A percentile compares a stretch with the other conserved stretches of the same genome.
Evolutionary conservation across 306 rosid genomes (phyloP).

Genomic region (Lathyrus sativus): DNA sequence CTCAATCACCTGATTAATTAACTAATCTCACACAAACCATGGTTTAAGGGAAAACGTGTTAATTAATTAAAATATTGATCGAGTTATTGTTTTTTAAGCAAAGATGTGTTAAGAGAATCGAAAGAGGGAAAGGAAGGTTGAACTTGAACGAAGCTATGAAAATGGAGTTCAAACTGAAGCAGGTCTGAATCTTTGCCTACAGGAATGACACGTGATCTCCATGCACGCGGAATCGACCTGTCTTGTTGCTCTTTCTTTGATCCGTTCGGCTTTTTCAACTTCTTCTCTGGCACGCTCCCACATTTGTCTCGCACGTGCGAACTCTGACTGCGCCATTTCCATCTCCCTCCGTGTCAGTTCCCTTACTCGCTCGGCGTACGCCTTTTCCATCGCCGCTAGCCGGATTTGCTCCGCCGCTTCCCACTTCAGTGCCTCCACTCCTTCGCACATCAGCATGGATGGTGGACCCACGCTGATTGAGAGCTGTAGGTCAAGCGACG

Average conservation of each 20-base stretch:
- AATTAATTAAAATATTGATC: not conserved
- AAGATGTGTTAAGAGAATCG: not conserved
- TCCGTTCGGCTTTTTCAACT: constrained; percentile 76
- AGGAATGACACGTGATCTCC: constrained; percentile 98
- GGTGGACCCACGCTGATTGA: constrained; percentile 72
- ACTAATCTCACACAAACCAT: constrained; percentile 19
- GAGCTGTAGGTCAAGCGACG: constrained; percentile 75
- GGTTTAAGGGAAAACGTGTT: not conserved
- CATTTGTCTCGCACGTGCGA: constrained; percentile 81
- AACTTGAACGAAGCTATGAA: not conserved
- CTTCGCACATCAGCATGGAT: constrained; percentile 39
- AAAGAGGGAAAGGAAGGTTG: too few relatives aligned
- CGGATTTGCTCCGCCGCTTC: constrained; percentile 93
- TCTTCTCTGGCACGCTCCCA: constrained; percentile 96
- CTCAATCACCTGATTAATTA: not conserved
- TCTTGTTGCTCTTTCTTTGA: constrained; percentile 71
- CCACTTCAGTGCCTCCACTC: constrained; percentile 81
- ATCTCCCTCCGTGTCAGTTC: constrained; percentile 86
- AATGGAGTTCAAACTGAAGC: constrained; percentile 25
- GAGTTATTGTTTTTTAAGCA: not conserved
- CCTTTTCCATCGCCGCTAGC: constrained; percentile 92
- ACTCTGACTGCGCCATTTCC: constrained; percentile 95
- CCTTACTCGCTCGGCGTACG: constrained; percentile 86
- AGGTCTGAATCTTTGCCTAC: constrained; percentile 88
- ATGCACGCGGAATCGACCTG: constrained; percentile 76